A percentile compares a stretch with the other conserved stretches of the same genome.
Conservation (phyloP, 306 rosid genomes). For the Rubus idaeus region DNA sequence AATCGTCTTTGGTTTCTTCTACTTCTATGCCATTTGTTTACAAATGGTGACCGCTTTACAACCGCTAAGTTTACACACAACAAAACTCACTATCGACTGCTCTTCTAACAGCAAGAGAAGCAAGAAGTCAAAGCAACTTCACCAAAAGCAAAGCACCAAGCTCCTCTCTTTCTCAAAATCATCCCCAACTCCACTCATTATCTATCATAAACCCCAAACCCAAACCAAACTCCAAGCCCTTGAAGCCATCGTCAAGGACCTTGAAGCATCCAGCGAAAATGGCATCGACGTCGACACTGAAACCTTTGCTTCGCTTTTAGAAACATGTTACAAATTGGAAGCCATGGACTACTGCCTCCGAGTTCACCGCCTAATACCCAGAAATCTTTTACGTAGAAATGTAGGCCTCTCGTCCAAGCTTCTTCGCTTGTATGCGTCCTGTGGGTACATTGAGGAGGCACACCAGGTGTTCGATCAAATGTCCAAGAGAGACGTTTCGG, state of each 20-base stretch:
- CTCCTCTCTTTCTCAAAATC: slow-evolving; percentile 57
- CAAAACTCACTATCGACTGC: slow-evolving; percentile 24
- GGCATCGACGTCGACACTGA: slow-evolving; percentile 55
- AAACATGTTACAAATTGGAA: slow-evolving; percentile 60
- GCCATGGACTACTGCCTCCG: slow-evolving; percentile 53
- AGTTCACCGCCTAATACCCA: slow-evolving; percentile 68
- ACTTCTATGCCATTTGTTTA: neutral
- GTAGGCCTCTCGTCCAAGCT: slow-evolving; percentile 69
- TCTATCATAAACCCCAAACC: slow-evolving; percentile 45
- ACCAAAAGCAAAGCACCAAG: slow-evolving; percentile 33
- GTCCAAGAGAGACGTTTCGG: slow-evolving; percentile 42
- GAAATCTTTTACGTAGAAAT: slow-evolving; percentile 46
- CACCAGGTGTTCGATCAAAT: slow-evolving; percentile 86
- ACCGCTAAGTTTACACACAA: slow-evolving; percentile 10
- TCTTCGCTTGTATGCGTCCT: slow-evolving; percentile 58
- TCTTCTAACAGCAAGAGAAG: slow-evolving; percentile 36
- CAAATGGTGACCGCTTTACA: slow-evolving; percentile 43
- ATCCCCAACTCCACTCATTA: slow-evolving; percentile 63
- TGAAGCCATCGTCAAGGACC: slow-evolving; percentile 56
- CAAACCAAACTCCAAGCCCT: slow-evolving; percentile 74
- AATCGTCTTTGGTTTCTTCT: neutral
- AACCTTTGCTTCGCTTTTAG: slow-evolving; percentile 70
- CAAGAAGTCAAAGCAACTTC: slow-evolving; percentile 29
- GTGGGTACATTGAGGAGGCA: slow-evolving; percentile 56
- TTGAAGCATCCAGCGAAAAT: slow-evolving; percentile 55